phyloP scores from a whole-genome alignment of 108 stramenopile species.

The Nitzschia palea region DNA sequence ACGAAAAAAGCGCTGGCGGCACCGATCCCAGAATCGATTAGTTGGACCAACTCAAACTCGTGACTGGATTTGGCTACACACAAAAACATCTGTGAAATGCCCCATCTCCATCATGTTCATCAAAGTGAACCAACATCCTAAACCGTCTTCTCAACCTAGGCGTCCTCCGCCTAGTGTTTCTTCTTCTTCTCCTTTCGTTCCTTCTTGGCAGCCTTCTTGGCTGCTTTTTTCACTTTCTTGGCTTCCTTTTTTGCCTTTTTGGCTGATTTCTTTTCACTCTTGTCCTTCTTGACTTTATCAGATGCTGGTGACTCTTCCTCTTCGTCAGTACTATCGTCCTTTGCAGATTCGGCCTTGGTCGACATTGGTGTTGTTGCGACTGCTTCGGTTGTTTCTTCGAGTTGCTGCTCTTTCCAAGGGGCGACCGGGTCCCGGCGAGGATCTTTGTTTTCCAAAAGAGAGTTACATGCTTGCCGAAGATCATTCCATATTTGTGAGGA shows the following conservation, averaged over 20 bases:
- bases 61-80: no score
- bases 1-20: no score
- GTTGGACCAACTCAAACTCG: no score
- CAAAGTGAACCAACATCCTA: background rate
- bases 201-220: slow-evolving; percentile 22
- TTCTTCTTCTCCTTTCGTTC: slow-evolving; percentile 26
- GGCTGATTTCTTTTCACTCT: slow-evolving; percentile 4
- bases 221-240: slow-evolving; percentile 14
- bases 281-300: background rate
- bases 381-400: background rate
- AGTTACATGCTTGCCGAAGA: slow-evolving; percentile 25
- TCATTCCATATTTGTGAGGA: slow-evolving; percentile 29
- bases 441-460: slow-evolving; percentile 20
- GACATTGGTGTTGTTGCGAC: background rate
- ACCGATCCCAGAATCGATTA: no score
- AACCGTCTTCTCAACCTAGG: background rate
- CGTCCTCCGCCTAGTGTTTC: slow-evolving; percentile 6
- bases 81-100: no score
- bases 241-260: slow-evolving; percentile 21
- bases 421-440: slow-evolving; percentile 23
- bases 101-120: background rate
- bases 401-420: slow-evolving; percentile 11
- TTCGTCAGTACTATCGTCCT: background rate
- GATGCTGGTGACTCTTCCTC: background rate
- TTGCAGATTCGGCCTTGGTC: background rate